Percentiles rank a stretch among this genome's conserved stretches.
Conservation (phyloP, 768 basidiomycete species). For the Baorangia bicolor region DNA sequence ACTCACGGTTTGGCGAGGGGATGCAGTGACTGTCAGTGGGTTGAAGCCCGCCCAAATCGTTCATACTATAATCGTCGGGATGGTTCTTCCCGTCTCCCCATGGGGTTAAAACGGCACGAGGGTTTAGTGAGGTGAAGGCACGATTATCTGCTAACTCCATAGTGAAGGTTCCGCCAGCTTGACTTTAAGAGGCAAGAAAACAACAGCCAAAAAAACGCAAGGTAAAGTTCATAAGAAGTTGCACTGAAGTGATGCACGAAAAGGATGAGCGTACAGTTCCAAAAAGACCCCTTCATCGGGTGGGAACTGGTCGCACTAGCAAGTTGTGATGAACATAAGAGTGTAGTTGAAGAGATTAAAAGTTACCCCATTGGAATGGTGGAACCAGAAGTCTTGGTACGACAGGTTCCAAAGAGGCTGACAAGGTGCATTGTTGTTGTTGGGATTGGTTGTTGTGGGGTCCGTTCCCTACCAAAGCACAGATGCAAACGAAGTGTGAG, state of each 20-base stretch:
- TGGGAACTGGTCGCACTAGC: background rate
- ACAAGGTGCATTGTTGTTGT: background rate
- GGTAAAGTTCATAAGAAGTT: background rate
- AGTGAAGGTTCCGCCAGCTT: background rate
- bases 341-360: background rate
- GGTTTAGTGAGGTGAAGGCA: background rate
- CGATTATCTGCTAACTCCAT: slow-evolving; percentile 8
- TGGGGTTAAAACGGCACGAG: fast-evolving
- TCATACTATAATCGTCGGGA: background rate
- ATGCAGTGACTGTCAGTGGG: background rate
- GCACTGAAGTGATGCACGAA: background rate
- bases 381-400: slow-evolving; percentile 6
- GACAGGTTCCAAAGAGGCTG: background rate
- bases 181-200: background rate
- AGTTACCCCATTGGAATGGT: background rate
- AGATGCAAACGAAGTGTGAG: background rate
- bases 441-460: background rate
- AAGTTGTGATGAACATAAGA: background rate
- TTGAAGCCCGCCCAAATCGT: background rate
- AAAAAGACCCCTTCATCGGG: background rate
- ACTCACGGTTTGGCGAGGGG: slow-evolving; percentile 13
- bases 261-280: slow-evolving; percentile 8
- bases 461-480: slow-evolving; percentile 3
- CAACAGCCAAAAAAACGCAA: background rate
- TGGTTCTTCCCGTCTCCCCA: slow-evolving; percentile 8